Percentiles rank a stretch among this genome's conserved stretches.
phyloP scores from a whole-genome alignment of 768 basidiomycete genomes.

The Naganishia vaughanmartiniae region DNA sequence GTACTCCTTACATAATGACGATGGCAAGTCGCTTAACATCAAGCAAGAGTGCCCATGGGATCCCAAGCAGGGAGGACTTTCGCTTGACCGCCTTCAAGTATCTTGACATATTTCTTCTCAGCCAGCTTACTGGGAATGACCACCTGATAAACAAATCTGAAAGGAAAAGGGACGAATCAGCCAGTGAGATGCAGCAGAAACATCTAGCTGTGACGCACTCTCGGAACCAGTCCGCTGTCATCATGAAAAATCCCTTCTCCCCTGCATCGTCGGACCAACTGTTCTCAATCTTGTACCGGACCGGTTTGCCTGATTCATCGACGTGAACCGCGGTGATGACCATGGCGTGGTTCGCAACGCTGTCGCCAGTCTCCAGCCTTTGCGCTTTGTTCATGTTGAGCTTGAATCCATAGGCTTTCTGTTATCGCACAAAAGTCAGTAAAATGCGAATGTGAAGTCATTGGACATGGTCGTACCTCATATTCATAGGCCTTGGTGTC shows the following conservation, averaged over 20 bases:
- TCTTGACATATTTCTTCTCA: conserved; percentile 73
- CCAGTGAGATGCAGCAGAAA: not conserved
- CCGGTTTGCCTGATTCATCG: conserved; percentile 67
- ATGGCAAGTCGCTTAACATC: not conserved
- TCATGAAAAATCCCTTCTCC: conserved; percentile 83
- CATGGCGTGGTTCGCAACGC: conserved; percentile 81
- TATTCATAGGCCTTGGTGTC: conserved; percentile 78
- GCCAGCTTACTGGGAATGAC: conserved; percentile 79
- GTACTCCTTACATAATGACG: no score
- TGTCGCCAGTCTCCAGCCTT: conserved; percentile 55
- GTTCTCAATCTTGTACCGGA: conserved; percentile 97
- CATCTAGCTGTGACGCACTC: conserved; percentile 59
- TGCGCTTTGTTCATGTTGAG: conserved; percentile 80
- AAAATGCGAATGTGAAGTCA: not conserved
- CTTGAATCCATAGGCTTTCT: conserved; percentile 79
- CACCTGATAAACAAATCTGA: conserved; percentile 85
- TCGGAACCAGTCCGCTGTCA: conserved; percentile 84
- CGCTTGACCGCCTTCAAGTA: conserved; percentile 68
- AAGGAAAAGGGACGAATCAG: not conserved
- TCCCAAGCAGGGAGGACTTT: conserved; percentile 85
- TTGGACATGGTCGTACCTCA: conserved; percentile 54
- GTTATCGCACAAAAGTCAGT: conserved; percentile 1
- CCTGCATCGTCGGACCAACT: conserved; percentile 79
- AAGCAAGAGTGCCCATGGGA: conserved; percentile 62
- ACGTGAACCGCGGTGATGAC: conserved; percentile 90